phyloP scores from a whole-genome alignment of 2,329 filamentous ascomycete genomes.

The Ascocoryne sarcoides region DNA sequence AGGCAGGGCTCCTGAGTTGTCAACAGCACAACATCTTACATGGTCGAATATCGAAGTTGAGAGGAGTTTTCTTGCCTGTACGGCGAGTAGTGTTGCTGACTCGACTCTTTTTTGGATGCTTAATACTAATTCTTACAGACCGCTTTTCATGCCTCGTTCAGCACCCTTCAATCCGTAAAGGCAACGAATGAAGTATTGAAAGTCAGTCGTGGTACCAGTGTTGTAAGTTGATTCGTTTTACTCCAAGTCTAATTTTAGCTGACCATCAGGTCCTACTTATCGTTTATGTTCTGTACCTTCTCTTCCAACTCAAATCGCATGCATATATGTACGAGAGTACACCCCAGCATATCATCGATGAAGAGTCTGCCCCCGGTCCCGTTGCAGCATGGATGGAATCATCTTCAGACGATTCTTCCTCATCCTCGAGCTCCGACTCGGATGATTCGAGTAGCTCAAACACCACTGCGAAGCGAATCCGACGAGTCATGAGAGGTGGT shows the following conservation, averaged over 20 bases:
- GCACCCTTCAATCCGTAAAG: slow-evolving; percentile 35
- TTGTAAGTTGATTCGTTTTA: slow-evolving; percentile 44
- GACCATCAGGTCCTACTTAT: slow-evolving; percentile 56
- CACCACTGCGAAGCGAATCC: slow-evolving; percentile 68
- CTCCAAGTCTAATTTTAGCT: slow-evolving; percentile 5
- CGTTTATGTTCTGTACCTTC: slow-evolving; percentile 73
- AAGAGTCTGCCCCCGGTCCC: slow-evolving; percentile 79
- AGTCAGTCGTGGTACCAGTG: slow-evolving; percentile 82
- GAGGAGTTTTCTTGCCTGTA: too few relatives aligned
- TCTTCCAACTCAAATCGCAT: slow-evolving; percentile 90
- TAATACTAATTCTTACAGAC: slow-evolving; percentile 41
- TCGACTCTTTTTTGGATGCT: neutral
- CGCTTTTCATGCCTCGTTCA: slow-evolving; percentile 86
- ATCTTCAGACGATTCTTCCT: slow-evolving; percentile 51
- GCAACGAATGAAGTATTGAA: slow-evolving; percentile 68
- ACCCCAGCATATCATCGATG: slow-evolving; percentile 85
- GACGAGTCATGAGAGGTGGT: slow-evolving; percentile 59
- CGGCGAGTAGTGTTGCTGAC: too few relatives aligned
- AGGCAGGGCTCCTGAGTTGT: too few relatives aligned
- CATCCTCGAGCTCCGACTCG: slow-evolving; percentile 56
- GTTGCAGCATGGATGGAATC: slow-evolving; percentile 69
- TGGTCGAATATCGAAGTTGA: too few relatives aligned
- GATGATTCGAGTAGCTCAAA: slow-evolving; percentile 59
- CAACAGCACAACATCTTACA: too few relatives aligned
- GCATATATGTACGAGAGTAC: slow-evolving; percentile 88